These are phyloP conservation scores for Pseudopediastrum boryanum DNA, from an alignment of 139 green algal species.

Conservation along the genomic window DNA sequence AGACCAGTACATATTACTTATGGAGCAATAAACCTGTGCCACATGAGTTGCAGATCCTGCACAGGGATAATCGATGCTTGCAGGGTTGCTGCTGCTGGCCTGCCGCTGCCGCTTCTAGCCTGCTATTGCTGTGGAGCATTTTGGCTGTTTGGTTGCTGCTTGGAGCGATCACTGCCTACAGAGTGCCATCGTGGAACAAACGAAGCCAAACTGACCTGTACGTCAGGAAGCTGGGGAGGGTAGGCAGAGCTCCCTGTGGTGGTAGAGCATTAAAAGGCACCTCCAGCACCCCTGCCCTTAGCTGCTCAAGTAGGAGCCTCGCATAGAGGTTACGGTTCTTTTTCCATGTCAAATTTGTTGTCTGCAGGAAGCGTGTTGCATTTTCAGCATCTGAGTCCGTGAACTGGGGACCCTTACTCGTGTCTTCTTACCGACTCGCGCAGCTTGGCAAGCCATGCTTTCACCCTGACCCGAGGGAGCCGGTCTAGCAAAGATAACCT, in stretches of 20 bases:
- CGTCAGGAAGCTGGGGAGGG: conserved; percentile 40
- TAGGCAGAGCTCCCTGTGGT: conserved; percentile 53
- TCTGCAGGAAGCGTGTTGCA: conserved; percentile 21
- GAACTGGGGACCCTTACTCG: not conserved
- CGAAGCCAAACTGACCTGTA: conserved; percentile 43
- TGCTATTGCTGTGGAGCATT: not conserved
- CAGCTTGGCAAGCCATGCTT: conserved; percentile 66
- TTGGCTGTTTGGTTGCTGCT: too few relatives aligned
- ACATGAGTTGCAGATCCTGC: too few relatives aligned
- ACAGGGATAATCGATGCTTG: too few relatives aligned
- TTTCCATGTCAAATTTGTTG: conserved; percentile 64
- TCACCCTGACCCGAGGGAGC: conserved; percentile 49
- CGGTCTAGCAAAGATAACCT: conserved; percentile 28
- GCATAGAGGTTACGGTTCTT: conserved; percentile 73
- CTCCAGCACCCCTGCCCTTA: conserved; percentile 54
- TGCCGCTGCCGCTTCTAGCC: not conserved
- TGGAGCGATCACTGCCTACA: too few relatives aligned
- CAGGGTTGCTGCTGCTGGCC: not conserved
- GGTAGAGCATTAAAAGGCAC: conserved; percentile 59
- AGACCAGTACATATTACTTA: too few relatives aligned
- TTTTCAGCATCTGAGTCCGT: not conserved
- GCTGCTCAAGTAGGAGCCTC: conserved; percentile 69
- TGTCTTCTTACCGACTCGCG: conserved; percentile 46
- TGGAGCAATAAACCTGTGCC: too few relatives aligned
- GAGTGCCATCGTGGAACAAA: too few relatives aligned